Base-by-base conservation (phyloP, 805 yeast species). In the Hanseniaspora thailandica region DNA sequence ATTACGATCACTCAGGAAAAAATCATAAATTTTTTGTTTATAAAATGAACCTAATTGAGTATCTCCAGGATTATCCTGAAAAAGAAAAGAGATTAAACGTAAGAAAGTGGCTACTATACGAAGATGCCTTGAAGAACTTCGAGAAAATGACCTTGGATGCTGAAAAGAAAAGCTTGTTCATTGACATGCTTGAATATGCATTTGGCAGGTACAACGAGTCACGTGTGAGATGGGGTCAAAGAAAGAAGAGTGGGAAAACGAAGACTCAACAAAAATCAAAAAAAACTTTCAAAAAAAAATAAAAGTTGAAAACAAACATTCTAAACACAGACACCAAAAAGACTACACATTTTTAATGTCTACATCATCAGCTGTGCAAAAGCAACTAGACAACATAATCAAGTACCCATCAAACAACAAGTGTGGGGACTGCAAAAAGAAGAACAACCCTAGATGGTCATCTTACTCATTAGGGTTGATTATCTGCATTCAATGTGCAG, bases 361-460 rank as follows among this genome's bases (percentile, higher is more conserved):
- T 2, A 50, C 51, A 19, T 61, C 63, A 15, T 58, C 62, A n/a
- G 54, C 30, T 30, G 64, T 64, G 22, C 63, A 64, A 52, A 62
- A 79, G 63, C 82, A 86, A 39, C 72, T 93, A 57, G 80, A 80
- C 66, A 79, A 82, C 31, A 73, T 93, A 31, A 75, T 93, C 43
- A 80, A 78, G 55, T 96, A 87, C 60, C 80, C 81, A 0, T 79
- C 78, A 35, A 93, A 93, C 71, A 78, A 77, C 62, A 66, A 71
- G 43, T 90, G 98, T 67, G 95, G 89, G 1, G 98, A 90, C 67
- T 90, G 98, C 69, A 90, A 93, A 66, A 76, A 81, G 0, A 76
- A 90, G 13, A 76, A 83, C 34, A 95, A 90, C 67, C 98, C 98
- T 22, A 76, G 97, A 52, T 90, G 98, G 98, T 96, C 97, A 10